Conservation (phyloP, 352 stramenopile species). For the Thalassiosira livingstoniorum region DNA sequence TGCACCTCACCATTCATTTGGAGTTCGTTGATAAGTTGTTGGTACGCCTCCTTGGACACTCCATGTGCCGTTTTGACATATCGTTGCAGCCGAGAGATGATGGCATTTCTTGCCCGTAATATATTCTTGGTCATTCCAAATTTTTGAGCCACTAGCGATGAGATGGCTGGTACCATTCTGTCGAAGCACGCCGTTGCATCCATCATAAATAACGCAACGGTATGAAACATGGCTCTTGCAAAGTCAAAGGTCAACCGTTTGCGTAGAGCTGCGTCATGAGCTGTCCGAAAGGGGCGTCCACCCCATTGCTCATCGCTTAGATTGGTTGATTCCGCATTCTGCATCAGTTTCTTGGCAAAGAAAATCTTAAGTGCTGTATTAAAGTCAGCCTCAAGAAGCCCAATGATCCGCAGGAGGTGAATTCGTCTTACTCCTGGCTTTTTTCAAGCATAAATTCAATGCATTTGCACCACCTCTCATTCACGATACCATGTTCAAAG, state of each 20-base stretch:
- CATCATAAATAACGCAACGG: constrained; percentile 3
- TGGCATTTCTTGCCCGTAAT: not conserved
- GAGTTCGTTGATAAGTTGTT: not conserved
- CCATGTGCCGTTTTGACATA: not conserved
- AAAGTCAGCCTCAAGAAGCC: not conserved
- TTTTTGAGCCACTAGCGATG: not conserved
- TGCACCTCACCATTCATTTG: not conserved
- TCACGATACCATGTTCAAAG: constrained; percentile 15
- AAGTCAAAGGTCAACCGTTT: constrained; percentile 17
- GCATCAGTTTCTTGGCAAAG: not conserved
- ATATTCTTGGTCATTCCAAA: not conserved
- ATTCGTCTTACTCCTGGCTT: constrained; percentile 4
- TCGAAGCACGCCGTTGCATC: constrained; percentile 7
- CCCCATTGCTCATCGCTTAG: constrained; percentile 9
- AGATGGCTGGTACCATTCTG: constrained; percentile 2
- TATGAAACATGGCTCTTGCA: constrained; percentile 7
- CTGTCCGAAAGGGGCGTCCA: not conserved
- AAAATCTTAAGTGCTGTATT: not conserved
- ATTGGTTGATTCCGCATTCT: not conserved
- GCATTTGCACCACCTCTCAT: not conserved
- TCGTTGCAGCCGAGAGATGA: not conserved
- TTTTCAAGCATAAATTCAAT: not conserved
- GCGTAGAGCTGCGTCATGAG: constrained; percentile 1
- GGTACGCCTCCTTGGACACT: not conserved
- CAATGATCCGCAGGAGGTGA: too few relatives aligned